These are phyloP conservation scores for Pterulicium gracile DNA, from an alignment of 1,284 basidiomycete genomes.

Conservation along the genomic window DNA sequence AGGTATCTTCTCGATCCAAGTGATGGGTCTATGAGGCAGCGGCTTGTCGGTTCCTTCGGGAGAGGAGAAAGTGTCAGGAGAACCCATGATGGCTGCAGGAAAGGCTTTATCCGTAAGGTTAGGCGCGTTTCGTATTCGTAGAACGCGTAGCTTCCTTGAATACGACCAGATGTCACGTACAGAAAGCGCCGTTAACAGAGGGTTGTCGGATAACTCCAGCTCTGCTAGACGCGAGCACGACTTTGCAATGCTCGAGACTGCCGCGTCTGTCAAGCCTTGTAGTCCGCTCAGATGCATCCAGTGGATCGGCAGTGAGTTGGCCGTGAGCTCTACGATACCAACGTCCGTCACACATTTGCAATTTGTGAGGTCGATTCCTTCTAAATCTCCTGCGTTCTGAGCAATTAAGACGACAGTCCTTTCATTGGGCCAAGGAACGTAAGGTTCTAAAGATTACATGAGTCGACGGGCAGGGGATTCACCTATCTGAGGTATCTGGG, in stretches of 20 bases:
- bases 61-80: slow-evolving; percentile 14
- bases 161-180: slow-evolving; percentile 79
- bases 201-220: slow-evolving; percentile 70
- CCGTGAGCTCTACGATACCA: slow-evolving; percentile 61
- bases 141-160: slow-evolving; percentile 29
- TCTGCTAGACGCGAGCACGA: slow-evolving; percentile 74
- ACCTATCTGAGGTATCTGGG: slow-evolving; percentile 51
- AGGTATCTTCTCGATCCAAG: slow-evolving; percentile 47
- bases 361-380: slow-evolving; percentile 69
- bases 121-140: slow-evolving; percentile 4
- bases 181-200: slow-evolving; percentile 60
- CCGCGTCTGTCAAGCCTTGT: slow-evolving; percentile 57
- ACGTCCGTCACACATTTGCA: slow-evolving; percentile 72
- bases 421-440: no score
- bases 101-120: slow-evolving; percentile 69
- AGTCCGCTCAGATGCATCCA: slow-evolving; percentile 67
- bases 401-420: slow-evolving; percentile 58
- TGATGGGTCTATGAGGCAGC: slow-evolving; percentile 38
- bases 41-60: slow-evolving; percentile 32
- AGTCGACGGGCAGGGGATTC: no score
- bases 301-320: slow-evolving; percentile 55
- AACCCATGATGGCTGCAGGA: slow-evolving; percentile 35
- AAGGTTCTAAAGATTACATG: no score
- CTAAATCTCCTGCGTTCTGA: slow-evolving; percentile 51
- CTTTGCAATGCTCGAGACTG: slow-evolving; percentile 28